Base-by-base conservation (phyloP, 306 rosid genomes). In the Cicer yamashitae region DNA sequence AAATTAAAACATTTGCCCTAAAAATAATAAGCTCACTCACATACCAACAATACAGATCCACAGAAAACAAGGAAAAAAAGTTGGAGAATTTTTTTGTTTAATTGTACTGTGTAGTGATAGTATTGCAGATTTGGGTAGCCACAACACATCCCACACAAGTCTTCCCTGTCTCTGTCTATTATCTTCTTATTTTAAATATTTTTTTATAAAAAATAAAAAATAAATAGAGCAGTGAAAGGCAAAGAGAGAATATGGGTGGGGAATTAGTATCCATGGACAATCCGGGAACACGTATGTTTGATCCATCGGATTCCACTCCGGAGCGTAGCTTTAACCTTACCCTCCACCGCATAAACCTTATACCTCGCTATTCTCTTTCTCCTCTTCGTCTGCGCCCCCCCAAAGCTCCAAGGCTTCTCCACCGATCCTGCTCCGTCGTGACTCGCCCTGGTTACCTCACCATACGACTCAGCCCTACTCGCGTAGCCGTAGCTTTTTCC, bases 261-360 rank as follows among this genome's bases (percentile, higher is more conserved):
- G 2, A 1, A 13, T 74, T 65, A 91, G 67, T 41, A 83, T 7
- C 97, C 90, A 56, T 81, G 88, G 63, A 91, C 89, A 6, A 91
- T 86, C 84, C 87, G 87, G 69, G 94, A 87, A 83, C 94, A 89
- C 69, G 88, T 86, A 11, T 76, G 79, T 85, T 91, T 91, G 69
- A 91, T 80, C 97, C 97, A 91, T 44, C 89, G 85, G 44, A 91
- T 48, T 17, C 96, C 93, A 22, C 85, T 84, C 71, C 88, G 82
- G 62, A 88, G 67, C 20, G 93, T 67, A 7, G 82, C 86, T 71
- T 91, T 91, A 22, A 91, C 94, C 67, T 74, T 88, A 0, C 89
- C 97, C 67, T 91, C 96, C 0, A 89, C 89, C 0, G 88, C 75
- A 71, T 91, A 91, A 48, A 84, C 90, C 85, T 91, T 86, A 48